phyloP scores from a whole-genome alignment of 148 eudicot genomes.

The Camellia japonica region DNA sequence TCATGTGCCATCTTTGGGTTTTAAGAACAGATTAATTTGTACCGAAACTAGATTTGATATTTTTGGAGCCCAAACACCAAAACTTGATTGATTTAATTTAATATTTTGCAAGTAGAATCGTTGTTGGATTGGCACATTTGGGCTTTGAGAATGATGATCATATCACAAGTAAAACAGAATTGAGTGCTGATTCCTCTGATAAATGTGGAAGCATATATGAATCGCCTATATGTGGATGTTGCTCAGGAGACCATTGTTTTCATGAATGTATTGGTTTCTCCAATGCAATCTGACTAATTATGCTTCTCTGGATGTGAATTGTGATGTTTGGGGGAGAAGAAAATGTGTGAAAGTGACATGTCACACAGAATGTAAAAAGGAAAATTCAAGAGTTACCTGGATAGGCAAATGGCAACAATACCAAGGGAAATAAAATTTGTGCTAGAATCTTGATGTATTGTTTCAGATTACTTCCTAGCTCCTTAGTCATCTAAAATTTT shows the following conservation, averaged over 20 bases:
- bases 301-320: not conserved
- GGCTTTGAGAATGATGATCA: constrained; percentile 1
- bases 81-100: not conserved
- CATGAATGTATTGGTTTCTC: not conserved
- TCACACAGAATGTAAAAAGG: not conserved
- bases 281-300: not conserved
- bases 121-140: not conserved
- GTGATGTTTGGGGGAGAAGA: no score
- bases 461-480: no score
- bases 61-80: not conserved
- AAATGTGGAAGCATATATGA: not conserved
- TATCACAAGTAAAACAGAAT: not conserved
- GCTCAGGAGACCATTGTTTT: not conserved
- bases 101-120: not conserved
- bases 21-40: not conserved
- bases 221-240: not conserved
- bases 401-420: not conserved
- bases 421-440: no score
- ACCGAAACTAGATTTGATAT: not conserved
- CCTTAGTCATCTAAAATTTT: no score
- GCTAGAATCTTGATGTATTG: not conserved
- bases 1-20: not conserved
- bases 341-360: not conserved
- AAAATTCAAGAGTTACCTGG: not conserved
- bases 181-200: not conserved